Percentiles rank a stretch among this genome's conserved stretches.
phyloP scores from a whole-genome alignment of 176 grass and related monocot genomes.

The Themeda triandra region DNA sequence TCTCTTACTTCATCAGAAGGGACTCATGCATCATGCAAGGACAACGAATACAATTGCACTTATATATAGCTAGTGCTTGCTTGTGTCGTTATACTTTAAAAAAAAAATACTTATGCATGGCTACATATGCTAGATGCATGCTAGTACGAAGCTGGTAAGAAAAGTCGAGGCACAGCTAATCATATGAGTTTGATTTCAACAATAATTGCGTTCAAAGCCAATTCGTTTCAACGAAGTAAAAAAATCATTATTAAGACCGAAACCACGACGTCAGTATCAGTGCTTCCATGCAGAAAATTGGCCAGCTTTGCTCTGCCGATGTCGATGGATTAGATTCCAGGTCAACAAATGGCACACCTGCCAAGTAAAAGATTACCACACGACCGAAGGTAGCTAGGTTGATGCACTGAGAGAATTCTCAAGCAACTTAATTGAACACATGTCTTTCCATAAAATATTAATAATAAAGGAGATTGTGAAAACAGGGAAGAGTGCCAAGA shows the following conservation, averaged over 20 bases:
- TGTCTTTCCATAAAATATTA: too few species aligned
- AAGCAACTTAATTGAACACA: too few species aligned
- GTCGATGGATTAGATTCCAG: not conserved
- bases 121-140: not conserved
- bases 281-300: not conserved
- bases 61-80: too few species aligned
- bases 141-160: not conserved
- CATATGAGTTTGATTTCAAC: not conserved
- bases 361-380: not conserved
- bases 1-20: too few species aligned
- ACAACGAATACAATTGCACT: too few species aligned
- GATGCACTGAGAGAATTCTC: too few species aligned
- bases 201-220: too few species aligned
- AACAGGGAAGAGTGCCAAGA: too few species aligned
- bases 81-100: too few species aligned
- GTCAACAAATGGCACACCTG: slow-evolving; percentile 15
- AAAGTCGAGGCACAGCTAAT: not conserved
- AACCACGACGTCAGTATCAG: not conserved
- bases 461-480: too few species aligned
- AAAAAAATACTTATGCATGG: not conserved
- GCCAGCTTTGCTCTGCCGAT: not conserved
- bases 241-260: not conserved
- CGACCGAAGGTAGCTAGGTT: not conserved
- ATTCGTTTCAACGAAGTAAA: not conserved
- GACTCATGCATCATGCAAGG: too few species aligned